Base-by-base conservation (phyloP, 208 protist genomes). In the Trypanosoma congolense region DNA sequence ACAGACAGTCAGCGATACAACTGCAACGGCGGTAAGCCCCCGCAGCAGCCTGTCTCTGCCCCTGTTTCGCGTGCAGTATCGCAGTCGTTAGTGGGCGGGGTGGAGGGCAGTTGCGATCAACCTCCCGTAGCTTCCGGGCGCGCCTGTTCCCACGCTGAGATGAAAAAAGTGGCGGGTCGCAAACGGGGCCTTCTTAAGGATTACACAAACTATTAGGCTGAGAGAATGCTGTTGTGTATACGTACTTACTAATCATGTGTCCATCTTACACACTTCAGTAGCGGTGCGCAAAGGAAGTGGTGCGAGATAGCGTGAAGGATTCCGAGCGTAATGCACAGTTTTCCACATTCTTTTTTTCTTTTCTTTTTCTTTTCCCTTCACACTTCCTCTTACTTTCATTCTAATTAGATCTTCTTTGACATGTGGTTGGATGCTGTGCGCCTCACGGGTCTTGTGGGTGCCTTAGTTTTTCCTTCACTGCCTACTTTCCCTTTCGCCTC, bases 121-220 rank as follows among this genome's bases (percentile, higher is more conserved):
- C 43, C 50, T 79, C 22, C 48, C 70, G 52, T 49, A 72, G 65
- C 68, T 72, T 71, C 55, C 6, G 45, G 57, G 26, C 71, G 83
- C 9, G 83, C 83, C 18, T 75, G 63, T 54, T 86, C 83, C 29
- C 77, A 86, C 47, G 72, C 61, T 14, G 55, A 67, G 3, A 61
- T 54, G 8, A 85, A 85, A 47, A 52, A 73, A 44, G 35, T 50
- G 0, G 35, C 29, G 8, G 64, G 61, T n/a, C 77, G 77, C 26
- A 87, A 87, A 58, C 75, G 79, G 21, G 70, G 75, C 14, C n/a
- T 91, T 12, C 65, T 91, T 4, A 75, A 77, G 2, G 83, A 91
- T 29, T 29, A 76, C 22, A 91, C 83, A 19, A 91, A 91, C 56
- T 48, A 73, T 41, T 66, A 78, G 44, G 47, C n/a, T 24, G 4